Evolutionary conservation across 192 early-diverging fungal genomes (phyloP).

Genomic region (Podila epicladia): DNA sequence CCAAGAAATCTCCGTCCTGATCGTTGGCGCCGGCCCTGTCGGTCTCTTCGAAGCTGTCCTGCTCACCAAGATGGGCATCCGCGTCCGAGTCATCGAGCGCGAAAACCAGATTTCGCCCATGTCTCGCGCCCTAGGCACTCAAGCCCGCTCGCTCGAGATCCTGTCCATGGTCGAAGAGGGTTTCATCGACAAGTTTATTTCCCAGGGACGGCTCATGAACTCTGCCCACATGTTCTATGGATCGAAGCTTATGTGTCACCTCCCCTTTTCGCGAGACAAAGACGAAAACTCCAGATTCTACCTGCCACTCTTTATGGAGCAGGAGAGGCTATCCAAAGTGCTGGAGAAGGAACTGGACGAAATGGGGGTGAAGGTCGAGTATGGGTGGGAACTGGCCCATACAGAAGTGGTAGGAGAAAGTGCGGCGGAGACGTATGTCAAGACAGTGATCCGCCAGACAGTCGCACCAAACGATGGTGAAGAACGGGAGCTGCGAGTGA

Average conservation of each 20-base stretch:
- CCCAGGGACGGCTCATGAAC: no score
- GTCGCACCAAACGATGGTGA: conserved; percentile 16
- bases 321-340: conserved; percentile 18
- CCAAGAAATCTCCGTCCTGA: conserved; percentile 36
- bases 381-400: conserved; percentile 43
- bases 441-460: conserved; percentile 29
- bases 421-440: conserved; percentile 12
- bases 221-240: not conserved
- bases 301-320: conserved; percentile 16
- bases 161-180: conserved; percentile 7
- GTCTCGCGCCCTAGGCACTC: conserved; percentile 26
- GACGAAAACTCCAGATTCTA: conserved; percentile 17
- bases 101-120: conserved; percentile 8
- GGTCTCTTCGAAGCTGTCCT: conserved; percentile 39
- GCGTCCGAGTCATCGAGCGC: conserved; percentile 35
- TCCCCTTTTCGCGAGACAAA: not conserved
- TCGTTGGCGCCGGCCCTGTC: conserved; percentile 39
- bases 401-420: conserved; percentile 21
- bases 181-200: no score
- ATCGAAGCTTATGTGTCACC: conserved; percentile 12
- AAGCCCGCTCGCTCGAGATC: conserved; percentile 37
- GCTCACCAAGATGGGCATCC: conserved; percentile 32
- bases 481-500: conserved; percentile 14
- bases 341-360: conserved; percentile 17
- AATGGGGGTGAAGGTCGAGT: conserved; percentile 16